These are phyloP conservation scores for Shiraia bambusicola DNA, from an alignment of 2,329 filamentous ascomycete species.

Conservation along the genomic window DNA sequence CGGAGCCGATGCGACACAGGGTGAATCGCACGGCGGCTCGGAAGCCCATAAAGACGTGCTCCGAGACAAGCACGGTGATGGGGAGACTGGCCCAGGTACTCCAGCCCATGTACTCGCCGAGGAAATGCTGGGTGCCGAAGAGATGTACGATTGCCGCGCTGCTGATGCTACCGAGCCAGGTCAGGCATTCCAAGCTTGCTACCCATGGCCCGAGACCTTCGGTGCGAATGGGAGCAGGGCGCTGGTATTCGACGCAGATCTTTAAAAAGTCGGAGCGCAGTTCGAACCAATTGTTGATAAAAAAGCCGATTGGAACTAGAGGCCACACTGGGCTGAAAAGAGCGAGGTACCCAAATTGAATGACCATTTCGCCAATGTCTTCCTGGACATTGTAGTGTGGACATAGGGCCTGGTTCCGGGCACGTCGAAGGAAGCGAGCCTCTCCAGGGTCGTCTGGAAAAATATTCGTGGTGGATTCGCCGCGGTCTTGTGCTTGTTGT, in stretches of 20 bases:
- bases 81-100: constrained; percentile 33
- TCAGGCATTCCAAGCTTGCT: constrained; percentile 32
- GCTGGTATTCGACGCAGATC: constrained; percentile 36
- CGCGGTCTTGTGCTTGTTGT: constrained; percentile 2
- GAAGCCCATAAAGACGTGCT: constrained; percentile 38
- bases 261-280: constrained; percentile 39
- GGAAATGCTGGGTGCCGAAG: constrained; percentile 24
- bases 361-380: constrained; percentile 39
- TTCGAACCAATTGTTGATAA: constrained; percentile 42
- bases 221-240: constrained; percentile 29
- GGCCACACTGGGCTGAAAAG: constrained; percentile 41
- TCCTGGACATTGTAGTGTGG: constrained; percentile 39
- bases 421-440: constrained; percentile 30
- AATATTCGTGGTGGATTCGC: not conserved
- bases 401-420: constrained; percentile 32
- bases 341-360: constrained; percentile 40
- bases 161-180: constrained; percentile 38
- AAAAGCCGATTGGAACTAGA: constrained; percentile 37
- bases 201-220: constrained; percentile 41
- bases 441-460: constrained; percentile 31
- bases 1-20: constrained; percentile 29
- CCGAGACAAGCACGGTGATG: constrained; percentile 33
- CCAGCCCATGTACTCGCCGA: constrained; percentile 17
- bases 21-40: constrained; percentile 30
- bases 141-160: constrained; percentile 38